phyloP scores from a whole-genome alignment of 768 basidiomycete species.

The Rhizopogon salebrosus region DNA sequence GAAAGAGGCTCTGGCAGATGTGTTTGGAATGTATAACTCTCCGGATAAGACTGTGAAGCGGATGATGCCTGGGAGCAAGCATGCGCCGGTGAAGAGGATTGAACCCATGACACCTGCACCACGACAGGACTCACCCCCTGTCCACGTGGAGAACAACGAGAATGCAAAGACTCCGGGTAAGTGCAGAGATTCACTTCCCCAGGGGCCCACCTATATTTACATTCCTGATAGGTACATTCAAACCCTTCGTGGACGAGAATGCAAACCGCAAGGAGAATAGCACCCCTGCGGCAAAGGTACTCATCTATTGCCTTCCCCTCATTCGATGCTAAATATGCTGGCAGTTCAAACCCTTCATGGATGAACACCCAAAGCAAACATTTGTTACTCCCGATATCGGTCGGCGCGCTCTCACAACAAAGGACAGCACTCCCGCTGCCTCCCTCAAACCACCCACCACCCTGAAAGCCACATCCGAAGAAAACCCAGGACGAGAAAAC shows the following conservation, averaged over 20 bases:
- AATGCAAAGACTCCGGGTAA: constrained; percentile 33
- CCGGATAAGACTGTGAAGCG: constrained; percentile 68
- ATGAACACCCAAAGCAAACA: constrained; percentile 43
- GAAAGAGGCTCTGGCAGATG: constrained; percentile 89
- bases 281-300: constrained; percentile 18
- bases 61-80: constrained; percentile 58
- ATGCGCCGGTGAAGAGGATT: constrained; percentile 65
- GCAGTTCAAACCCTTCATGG: constrained; percentile 67
- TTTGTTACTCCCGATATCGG: constrained; percentile 25
- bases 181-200: constrained; percentile 9
- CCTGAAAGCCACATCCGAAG: constrained; percentile 32
- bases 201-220: constrained; percentile 15
- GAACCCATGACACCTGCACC: constrained; percentile 43
- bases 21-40: constrained; percentile 95
- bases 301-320: not conserved
- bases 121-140: constrained; percentile 29
- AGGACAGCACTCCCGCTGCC: constrained; percentile 19
- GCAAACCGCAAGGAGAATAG: constrained; percentile 39
- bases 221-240: constrained; percentile 34
- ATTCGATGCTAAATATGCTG: constrained; percentile 6
- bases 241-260: constrained; percentile 68
- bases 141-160: constrained; percentile 25
- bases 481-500: constrained; percentile 16
- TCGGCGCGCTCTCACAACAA: constrained; percentile 38
- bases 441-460: constrained; percentile 16